Base-by-base conservation (phyloP, 1,284 basidiomycete species). In the Fomitopsis palustris region DNA sequence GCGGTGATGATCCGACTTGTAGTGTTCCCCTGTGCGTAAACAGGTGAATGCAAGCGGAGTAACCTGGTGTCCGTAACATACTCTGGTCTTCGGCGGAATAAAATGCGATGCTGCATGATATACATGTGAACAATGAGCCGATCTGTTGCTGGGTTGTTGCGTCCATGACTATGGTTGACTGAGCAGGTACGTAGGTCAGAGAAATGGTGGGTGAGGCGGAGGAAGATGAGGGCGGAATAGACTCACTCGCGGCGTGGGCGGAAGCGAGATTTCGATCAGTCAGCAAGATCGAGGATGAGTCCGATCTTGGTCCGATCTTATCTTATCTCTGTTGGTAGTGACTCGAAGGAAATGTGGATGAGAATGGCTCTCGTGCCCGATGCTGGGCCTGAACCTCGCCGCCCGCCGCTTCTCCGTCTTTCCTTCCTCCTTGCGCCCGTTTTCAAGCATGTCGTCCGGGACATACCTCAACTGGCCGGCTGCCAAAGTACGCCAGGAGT, bases 61-160 rank as follows among this genome's bases (percentile, higher is more conserved):
- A 9, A 12, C 35, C 3, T 14, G 8, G 14, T n/a, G 45, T 45
- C 4, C 19, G 3, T 41, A 14, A 78, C 86, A 59, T 62, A 91
- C 90, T 84, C 77, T 99, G 97, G 56, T 95, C 92, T 55, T 90
- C 87, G 10, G 95, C 87, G 25, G 88, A 84, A 54, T 83, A 75
- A 73, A 98, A 98, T 1, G 93, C 95, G 68, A 99, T 91, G 6
- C 88, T 82, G 76, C 96, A 99, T 65, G 95, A 93, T 21, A 97
- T 80, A 68, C 96, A 99, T 56, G 96, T 96, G 75, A 92, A 95
- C 1, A 89, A 75, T 4, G 55, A 39, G 19, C 23, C 47, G 29
- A 29, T 39, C 1, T 57, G 47, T 17, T 57, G 25, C 23, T 38
- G 42, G 4, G 9, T 2, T 21, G 19, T 31, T 19, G 2, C 33